Percentiles rank a stretch among this genome's conserved stretches.
phyloP scores from a whole-genome alignment of 768 basidiomycete genomes.

The Phylloporus sp. region DNA sequence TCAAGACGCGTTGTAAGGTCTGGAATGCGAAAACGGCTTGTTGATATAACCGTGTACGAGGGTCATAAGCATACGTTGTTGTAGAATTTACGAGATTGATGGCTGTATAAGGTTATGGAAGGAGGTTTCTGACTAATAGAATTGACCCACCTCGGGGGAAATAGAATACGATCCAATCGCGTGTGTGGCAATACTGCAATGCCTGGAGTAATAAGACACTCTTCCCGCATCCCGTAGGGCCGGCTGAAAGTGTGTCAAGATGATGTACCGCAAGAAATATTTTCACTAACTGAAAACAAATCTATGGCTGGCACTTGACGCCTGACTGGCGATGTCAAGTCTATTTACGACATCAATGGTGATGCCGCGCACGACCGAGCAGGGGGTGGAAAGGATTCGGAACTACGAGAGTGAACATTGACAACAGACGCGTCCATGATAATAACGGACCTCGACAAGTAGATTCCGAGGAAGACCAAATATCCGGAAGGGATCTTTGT shows the following conservation, averaged over 20 bases:
- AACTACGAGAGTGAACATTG: constrained; percentile 41
- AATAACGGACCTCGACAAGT: constrained; percentile 59
- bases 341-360: constrained; percentile 54
- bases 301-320: constrained; percentile 50
- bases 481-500: constrained; percentile 50
- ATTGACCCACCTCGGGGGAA: constrained; percentile 64
- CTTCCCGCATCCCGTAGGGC: constrained; percentile 76
- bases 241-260: constrained; percentile 44
- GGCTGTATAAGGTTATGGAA: constrained; percentile 30
- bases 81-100: constrained; percentile 70
- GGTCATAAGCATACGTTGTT: constrained; percentile 67
- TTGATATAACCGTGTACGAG: constrained; percentile 70
- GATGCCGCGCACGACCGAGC: constrained; percentile 64
- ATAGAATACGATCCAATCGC: constrained; percentile 81
- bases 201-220: constrained; percentile 75
- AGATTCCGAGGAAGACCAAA: constrained; percentile 73
- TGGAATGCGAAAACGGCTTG: constrained; percentile 66
- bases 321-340: constrained; percentile 48
- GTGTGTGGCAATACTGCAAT: constrained; percentile 58
- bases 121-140: neutral
- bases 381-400: constrained; percentile 65
- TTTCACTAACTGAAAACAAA: constrained; percentile 60
- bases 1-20: constrained; percentile 56
- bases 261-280: neutral
- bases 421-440: neutral